Evolutionary conservation across 1,284 basidiomycete species (phyloP).

Genomic region (Rhodotorula sp.): DNA sequence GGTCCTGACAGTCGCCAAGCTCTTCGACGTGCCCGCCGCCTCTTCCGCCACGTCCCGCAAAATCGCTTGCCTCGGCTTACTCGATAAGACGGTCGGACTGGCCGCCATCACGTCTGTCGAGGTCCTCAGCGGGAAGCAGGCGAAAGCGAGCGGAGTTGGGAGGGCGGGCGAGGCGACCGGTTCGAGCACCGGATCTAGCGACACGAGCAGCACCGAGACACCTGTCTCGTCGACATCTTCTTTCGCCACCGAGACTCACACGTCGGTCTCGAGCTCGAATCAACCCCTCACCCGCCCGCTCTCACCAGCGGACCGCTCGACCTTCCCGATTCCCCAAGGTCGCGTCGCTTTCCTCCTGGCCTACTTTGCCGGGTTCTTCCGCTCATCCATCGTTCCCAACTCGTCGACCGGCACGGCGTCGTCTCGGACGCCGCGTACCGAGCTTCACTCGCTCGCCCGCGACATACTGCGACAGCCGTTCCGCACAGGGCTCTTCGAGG

Average conservation of each 20-base stretch:
- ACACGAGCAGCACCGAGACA: neutral
- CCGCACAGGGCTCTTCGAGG: conserved; percentile 16
- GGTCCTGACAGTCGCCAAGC: conserved; percentile 10
- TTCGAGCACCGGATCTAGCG: no score
- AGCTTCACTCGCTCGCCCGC: conserved; percentile 8
- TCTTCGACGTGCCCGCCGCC: neutral
- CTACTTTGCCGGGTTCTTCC: conserved; percentile 12
- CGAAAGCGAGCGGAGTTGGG: neutral
- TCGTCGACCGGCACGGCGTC: neutral
- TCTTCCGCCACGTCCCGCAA: neutral
- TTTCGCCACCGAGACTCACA: neutral
- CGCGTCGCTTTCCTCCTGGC: conserved; percentile 14
- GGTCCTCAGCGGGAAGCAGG: neutral
- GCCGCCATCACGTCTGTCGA: conserved; percentile 19
- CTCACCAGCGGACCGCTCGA: neutral
- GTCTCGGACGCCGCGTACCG: neutral
- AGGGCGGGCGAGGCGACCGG: neutral
- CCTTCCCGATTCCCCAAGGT: conserved; percentile 5
- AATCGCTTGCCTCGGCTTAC: conserved; percentile 39
- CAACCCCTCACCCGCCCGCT: neutral
- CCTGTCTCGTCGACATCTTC: no score
- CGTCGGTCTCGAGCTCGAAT: no score
- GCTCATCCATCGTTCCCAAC: neutral
- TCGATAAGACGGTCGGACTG: conserved; percentile 40
- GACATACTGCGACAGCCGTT: conserved; percentile 13